Base-by-base conservation (phyloP, 306 rosid species). In the Prunus dulcis region DNA sequence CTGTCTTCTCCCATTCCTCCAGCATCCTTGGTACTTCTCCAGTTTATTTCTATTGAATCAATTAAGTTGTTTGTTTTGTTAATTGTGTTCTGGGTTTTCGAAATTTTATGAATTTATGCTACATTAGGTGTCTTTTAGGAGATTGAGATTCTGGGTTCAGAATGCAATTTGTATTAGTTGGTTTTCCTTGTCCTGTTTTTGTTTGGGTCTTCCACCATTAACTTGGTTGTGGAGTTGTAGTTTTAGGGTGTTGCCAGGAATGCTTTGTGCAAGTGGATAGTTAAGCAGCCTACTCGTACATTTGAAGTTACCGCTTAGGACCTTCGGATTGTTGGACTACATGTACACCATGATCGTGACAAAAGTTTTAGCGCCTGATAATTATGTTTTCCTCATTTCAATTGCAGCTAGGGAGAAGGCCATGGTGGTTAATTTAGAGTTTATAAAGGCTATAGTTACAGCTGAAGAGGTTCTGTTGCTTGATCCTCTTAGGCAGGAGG, bases 401-500 rank as follows among this genome's bases (percentile, higher is more conserved):
- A 47, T 77, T 86, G 85, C 87, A 84, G 88, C 87, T 2, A 81
- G 99, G 85, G 99, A 95, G 82, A 95, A 91, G 87, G 99, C 99
- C n/a, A 95, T 95, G 97, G 97, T 92, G 45, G 97, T 92, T 64
- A 95, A 92, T 88, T 85, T 95, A 78, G 99, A 92, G 88, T 95
- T 89, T 79, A 88, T 92, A 49, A 88, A 85, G 79, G 91, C 86
- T 34, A 90, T 96, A 84, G 96, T 96, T 52, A 96, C 97, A 3
- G 99, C 99, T 2, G 99, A 95, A 76, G 99, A 95, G 80, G 91
- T 95, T 72, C 68, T 92, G 27, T 73, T 95, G 86, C 88, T 95
- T 67, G 98, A 96, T 72, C 99, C 99, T 82, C 91, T 92, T 49
- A 64, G 87, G 52, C 89, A 88, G 50, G 91, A 88, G 82, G 98